Conservation (phyloP, 192 early-diverging fungal species). For the Mortierella alpina region DNA sequence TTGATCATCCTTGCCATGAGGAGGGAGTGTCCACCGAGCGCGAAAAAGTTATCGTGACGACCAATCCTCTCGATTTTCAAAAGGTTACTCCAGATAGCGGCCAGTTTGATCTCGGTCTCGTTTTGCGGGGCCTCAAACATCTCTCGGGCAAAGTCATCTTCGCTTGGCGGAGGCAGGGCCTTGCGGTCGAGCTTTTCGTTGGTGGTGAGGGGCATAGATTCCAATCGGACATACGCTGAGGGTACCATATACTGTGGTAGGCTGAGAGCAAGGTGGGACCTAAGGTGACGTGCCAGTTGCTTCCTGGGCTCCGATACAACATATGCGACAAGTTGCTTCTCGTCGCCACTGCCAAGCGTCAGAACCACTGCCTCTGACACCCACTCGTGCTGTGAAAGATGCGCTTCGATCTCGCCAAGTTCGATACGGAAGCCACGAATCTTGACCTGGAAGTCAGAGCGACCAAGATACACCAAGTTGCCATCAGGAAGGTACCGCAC, state of each 20-base stretch:
- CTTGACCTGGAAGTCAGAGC: slow-evolving; percentile 52
- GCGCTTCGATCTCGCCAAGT: slow-evolving; percentile 39
- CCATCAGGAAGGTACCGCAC: slow-evolving; percentile 37
- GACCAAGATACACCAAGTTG: slow-evolving; percentile 38
- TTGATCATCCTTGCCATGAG: slow-evolving; percentile 2
- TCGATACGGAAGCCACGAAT: slow-evolving; percentile 53
- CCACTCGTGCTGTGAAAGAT: slow-evolving; percentile 15
- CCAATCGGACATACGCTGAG: slow-evolving; percentile 22
- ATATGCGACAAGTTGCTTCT: slow-evolving; percentile 70
- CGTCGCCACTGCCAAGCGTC: slow-evolving; percentile 51
- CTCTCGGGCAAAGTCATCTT: neutral
- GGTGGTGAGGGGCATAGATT: slow-evolving; percentile 24
- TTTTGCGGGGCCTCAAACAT: slow-evolving; percentile 7
- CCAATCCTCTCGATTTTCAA: slow-evolving; percentile 1
- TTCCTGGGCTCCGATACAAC: slow-evolving; percentile 48
- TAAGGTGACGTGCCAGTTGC: slow-evolving; percentile 42
- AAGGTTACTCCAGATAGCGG: neutral
- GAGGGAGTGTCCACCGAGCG: slow-evolving; percentile 32
- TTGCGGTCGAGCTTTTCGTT: slow-evolving; percentile 48
- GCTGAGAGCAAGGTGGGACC: slow-evolving; percentile 61
- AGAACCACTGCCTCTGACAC: slow-evolving; percentile 37
- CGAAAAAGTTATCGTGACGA: slow-evolving; percentile 26
- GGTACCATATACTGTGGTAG: slow-evolving; percentile 77
- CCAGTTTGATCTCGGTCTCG: slow-evolving; percentile 6
- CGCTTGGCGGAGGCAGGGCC: slow-evolving; percentile 30